phyloP scores from a whole-genome alignment of 2,329 filamentous ascomycete species.

The Gnomoniopsis sp. region DNA sequence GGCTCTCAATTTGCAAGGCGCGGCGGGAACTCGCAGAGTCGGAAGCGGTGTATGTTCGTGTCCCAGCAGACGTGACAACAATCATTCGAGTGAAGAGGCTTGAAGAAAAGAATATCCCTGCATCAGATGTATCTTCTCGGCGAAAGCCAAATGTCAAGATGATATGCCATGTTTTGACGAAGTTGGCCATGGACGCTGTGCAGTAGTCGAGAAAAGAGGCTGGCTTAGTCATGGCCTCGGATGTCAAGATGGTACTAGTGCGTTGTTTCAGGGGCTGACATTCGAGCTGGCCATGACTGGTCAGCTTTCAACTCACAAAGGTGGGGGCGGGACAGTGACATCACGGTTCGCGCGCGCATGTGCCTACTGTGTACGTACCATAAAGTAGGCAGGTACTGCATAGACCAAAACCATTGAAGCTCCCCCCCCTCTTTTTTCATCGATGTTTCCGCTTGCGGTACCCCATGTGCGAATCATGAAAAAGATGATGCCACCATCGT shows the following conservation, averaged over 20 bases:
- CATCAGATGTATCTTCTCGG: too few species aligned
- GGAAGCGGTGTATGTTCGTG: too few species aligned
- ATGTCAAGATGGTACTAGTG: not conserved
- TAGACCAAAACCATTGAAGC: not conserved
- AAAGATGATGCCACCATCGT: not conserved
- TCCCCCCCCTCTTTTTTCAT: too few species aligned
- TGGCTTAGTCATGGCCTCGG: not conserved
- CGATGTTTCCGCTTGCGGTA: too few species aligned
- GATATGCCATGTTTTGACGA: not conserved
- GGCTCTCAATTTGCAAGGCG: too few species aligned
- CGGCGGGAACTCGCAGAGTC: too few species aligned
- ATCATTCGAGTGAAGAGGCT: too few species aligned
- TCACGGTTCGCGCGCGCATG: not conserved
- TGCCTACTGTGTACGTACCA: not conserved
- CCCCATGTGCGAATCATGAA: not conserved
- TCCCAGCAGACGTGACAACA: too few species aligned
- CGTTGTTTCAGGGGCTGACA: slow-evolving; percentile 3
- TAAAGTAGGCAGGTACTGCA: too few species aligned
- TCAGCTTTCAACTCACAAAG: not conserved
- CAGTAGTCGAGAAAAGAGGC: not conserved
- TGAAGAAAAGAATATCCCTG: too few species aligned
- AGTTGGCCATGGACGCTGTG: not conserved
- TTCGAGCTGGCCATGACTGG: slow-evolving; percentile 11
- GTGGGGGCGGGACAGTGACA: slow-evolving; percentile 9
- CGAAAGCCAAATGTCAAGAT: too few species aligned